These are phyloP conservation scores for Xerophyta viscosa DNA, from an alignment of 106 monocot species.

Conservation along the genomic window DNA sequence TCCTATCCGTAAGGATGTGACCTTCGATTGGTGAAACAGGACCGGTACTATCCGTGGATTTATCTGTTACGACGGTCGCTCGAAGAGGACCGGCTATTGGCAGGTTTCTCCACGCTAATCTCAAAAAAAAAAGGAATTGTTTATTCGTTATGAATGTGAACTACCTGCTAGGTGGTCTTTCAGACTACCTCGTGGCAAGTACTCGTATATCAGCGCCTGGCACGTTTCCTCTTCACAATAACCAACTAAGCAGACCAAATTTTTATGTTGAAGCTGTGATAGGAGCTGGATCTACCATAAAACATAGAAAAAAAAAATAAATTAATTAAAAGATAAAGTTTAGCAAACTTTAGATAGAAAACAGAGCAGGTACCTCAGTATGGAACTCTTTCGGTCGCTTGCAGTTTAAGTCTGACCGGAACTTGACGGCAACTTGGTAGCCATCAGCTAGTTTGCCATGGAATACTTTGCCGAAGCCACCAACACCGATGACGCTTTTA, in stretches of 20 bases:
- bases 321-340: no score
- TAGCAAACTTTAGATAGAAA: no score
- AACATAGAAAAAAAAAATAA: neutral
- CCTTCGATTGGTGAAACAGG: no score
- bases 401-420: neutral
- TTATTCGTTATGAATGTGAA: no score
- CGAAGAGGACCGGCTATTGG: no score
- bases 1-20: no score
- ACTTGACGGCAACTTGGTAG: neutral
- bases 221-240: slow-evolving; percentile 17
- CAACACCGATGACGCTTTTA: neutral
- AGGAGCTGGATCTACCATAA: slow-evolving; percentile 17
- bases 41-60: no score
- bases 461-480: neutral
- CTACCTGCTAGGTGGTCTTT: slow-evolving; percentile 31
- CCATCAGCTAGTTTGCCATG: neutral
- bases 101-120: no score
- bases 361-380: neutral
- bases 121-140: no score
- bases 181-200: slow-evolving; percentile 33
- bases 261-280: slow-evolving; percentile 21
- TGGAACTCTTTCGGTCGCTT: neutral
- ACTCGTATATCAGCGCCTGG: slow-evolving; percentile 33
- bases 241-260: slow-evolving; percentile 31
- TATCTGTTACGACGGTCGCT: no score